phyloP scores from a whole-genome alignment of 176 grass and related monocot genomes.

The Canna indica region DNA sequence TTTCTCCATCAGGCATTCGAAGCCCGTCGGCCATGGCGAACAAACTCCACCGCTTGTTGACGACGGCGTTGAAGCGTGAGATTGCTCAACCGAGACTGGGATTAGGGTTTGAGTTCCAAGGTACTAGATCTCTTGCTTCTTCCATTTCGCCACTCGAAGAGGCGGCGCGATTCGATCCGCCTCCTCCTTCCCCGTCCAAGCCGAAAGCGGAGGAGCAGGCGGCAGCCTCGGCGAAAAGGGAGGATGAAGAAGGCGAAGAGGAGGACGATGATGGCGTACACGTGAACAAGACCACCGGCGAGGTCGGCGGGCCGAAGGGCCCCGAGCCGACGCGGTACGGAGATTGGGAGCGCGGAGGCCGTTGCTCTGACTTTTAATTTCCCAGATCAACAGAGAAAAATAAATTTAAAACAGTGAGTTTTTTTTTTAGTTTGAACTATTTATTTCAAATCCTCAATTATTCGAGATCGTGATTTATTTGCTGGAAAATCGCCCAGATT shows the following conservation, averaged over 20 bases:
- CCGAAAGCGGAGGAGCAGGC: background rate
- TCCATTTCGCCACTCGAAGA: background rate
- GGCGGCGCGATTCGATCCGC: background rate
- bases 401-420: background rate
- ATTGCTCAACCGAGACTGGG: conserved; percentile 4
- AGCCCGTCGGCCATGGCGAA: conserved; percentile 19
- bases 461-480: background rate
- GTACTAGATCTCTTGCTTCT: conserved; percentile 14
- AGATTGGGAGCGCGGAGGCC: conserved; percentile 75
- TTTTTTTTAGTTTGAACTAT: background rate
- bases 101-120: background rate
- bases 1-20: too few species aligned
- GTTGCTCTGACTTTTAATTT: conserved; percentile 78
- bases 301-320: conserved; percentile 70
- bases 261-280: conserved; percentile 12
- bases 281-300: conserved; percentile 51
- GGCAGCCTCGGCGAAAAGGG: background rate
- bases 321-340: conserved; percentile 77
- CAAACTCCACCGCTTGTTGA: conserved; percentile 23
- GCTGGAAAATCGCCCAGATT: too few species aligned
- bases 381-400: background rate
- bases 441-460: background rate
- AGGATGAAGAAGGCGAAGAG: background rate
- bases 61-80: background rate
- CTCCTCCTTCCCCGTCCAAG: conserved; percentile 1